Evolutionary conservation across 306 rosid genomes (phyloP), one percentile per base, ranked within the genome.

Genomic region (Aeschynomene evenia): DNA sequence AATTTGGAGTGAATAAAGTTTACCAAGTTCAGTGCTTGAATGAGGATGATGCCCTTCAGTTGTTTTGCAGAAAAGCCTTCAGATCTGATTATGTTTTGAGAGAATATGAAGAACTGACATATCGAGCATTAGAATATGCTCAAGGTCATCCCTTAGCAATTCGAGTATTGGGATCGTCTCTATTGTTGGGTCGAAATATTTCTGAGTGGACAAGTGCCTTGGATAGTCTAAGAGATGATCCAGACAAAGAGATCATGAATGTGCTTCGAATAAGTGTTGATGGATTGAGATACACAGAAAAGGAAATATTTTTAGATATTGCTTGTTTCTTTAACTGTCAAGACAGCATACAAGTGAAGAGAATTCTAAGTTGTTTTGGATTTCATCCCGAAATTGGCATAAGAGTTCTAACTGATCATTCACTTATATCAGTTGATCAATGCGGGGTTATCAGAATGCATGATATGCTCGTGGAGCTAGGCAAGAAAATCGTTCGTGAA

Each of bases 71-170:
- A 57, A 57, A n/a, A 15, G 63, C 63, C 3, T 56, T 56, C 9
- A 56, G n/a, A 2, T 6, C 40, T 43, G 49, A 73, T 23, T 5
- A 51, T 24, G 16, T 66, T 19, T 34, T 10, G 33, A 52, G 8
- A 15, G 22, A 6, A 1, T 73, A 10, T 52, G 11, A 23, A 18
- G 6, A 5, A 16, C 24, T 51, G 55, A 39, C 43, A n/a, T 0
- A 16, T 16, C 13, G 0, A 12, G 12, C 33, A 29, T 9, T 63
- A 5, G 14, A 19, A 26, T 21, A 73, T 73, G 56, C 46, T 26
- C 33, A 63, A 16, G 70, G 64, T 6, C 77, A 34, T 62, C 71
- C 77, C 4, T 26, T 73, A 3, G 71, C 37, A 52, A 37, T 73
- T 23, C n/a, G 39, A 52, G 56, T 73, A n/a, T 37, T 63, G 40